Evolutionary conservation across 2,329 filamentous ascomycete species (phyloP), one percentile per base, ranked within the genome.

Genomic region (Leptosphaerulina australis): DNA sequence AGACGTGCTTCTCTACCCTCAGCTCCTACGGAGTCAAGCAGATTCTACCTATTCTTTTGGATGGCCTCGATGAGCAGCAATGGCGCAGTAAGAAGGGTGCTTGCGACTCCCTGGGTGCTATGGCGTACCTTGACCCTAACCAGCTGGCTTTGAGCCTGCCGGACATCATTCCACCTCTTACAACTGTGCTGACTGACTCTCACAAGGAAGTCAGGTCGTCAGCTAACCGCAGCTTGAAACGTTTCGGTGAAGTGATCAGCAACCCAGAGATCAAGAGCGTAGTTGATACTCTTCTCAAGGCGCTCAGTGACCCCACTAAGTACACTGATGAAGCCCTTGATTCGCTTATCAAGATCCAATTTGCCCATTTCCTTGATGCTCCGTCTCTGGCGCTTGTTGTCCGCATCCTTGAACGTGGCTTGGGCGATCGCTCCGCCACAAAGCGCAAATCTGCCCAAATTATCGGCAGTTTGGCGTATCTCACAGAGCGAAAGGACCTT

Each of bases 51-150:
- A 96, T 90, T 10, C 82, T 99, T 6, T 82, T 99, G 2, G 87
- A 94, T 58, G 94, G 95, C 50, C 83, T 99, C 8, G 92, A 97
- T 58, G 94, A 99, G 58, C 85, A 90, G 44, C 93, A 97, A 72
- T 99, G 94, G 94, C 88, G 94, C 67, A 97, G 91, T 77, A 97
- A 99, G 76, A 96, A 96, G 77, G 94, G 95, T 62, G 94, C 94
- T 44, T 99, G 94, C 69, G 94, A 99, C 70, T 86, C 96, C 20
- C 82, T 99, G 11, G 94, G 94, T 71, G 94, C 94, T 56, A 99
- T 99, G 94, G 95, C 94, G 4, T 99, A 99, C 70, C 83, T 99
- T 24, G 94, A 97, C 70, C 93, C 95, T 6, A 89, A 97, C 59
- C 94, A 99, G 72, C 83, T 99, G 14, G 91, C 94, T 1, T 83